Conservation (phyloP, 352 stramenopile genomes). For the Globisporangium barbulae region DNA sequence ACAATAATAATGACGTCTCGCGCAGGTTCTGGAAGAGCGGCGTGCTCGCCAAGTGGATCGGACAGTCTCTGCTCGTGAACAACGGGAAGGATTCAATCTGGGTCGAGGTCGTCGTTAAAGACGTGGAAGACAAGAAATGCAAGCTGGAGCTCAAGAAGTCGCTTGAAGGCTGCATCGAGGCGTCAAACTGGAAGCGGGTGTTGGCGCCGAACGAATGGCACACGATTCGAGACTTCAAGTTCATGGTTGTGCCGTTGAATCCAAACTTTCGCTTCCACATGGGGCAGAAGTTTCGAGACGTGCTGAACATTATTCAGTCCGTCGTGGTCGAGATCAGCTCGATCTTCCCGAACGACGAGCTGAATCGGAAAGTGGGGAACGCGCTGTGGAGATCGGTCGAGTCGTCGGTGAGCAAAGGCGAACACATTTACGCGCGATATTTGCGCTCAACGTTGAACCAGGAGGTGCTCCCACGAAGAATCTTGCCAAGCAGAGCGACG, state of each 20-base stretch:
- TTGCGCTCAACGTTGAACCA: slow-evolving; percentile 63
- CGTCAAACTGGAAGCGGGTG: slow-evolving; percentile 35
- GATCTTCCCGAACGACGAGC: slow-evolving; percentile 64
- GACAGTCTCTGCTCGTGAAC: slow-evolving; percentile 61
- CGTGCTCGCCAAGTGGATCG: slow-evolving; percentile 46
- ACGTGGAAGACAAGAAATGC: slow-evolving; percentile 61
- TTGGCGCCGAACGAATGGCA: slow-evolving; percentile 50
- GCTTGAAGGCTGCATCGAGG: slow-evolving; percentile 33
- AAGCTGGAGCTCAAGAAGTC: slow-evolving; percentile 62
- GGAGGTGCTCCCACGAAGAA: slow-evolving; percentile 20
- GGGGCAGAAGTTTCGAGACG: slow-evolving; percentile 55
- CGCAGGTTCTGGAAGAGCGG: slow-evolving; percentile 32
- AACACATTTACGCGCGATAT: slow-evolving; percentile 75
- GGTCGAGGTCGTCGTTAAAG: slow-evolving; percentile 52
- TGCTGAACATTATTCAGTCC: slow-evolving; percentile 53
- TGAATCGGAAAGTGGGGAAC: slow-evolving; percentile 48
- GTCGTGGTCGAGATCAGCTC: slow-evolving; percentile 73
- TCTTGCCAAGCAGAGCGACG: neutral
- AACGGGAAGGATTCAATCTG: slow-evolving; percentile 66
- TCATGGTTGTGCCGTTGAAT: slow-evolving; percentile 45
- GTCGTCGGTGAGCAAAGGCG: slow-evolving; percentile 42
- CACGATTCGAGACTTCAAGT: slow-evolving; percentile 45
- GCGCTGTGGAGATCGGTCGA: slow-evolving; percentile 62
- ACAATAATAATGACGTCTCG: slow-evolving; percentile 37
- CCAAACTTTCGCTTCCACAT: slow-evolving; percentile 65